Base-by-base conservation (phyloP, 2,329 filamentous ascomycete species). In the Ascochyta viciae-villosae region DNA sequence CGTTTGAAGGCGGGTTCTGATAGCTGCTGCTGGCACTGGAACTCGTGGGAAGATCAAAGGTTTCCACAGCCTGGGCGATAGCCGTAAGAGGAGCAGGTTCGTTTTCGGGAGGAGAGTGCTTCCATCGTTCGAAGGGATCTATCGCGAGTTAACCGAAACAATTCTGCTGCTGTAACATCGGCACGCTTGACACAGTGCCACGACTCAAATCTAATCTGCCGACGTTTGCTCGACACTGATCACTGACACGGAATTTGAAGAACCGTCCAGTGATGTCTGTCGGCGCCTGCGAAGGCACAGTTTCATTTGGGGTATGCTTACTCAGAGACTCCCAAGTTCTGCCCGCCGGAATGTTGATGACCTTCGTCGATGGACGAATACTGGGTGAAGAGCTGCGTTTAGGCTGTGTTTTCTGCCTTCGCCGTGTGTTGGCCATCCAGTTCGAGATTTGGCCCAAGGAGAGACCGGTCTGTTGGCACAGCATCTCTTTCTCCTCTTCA, bases 391-490 rank as follows among this genome's bases (percentile, higher is more conserved):
- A 86, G 27, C 85, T 87, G 61, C 88, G 83, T 42, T 86, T 86
- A 2, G 85, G 81, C 43, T 87, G 85, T 50, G 89, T 87, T 78
- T 96, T 96, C 66, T 90, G 88, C 60, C 92, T 85, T 53, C 92
- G 86, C 39, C 92, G 87, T 54, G 92, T 92, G 75, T 96, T 96
- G 56, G 92, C 92, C 42, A 96, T 85, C 92, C 92, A 96, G 73
- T 96, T 96, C 10, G 88, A 89, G 65, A 96, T 94, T 70, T 97
- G 93, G 13, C 84, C 89, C 67, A 91, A 87, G 73, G 87, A 92
- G 37, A 97, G 81, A 7, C 92, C 91, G 0, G 92, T 96, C 65
- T 89, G 85, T 42, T 85, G 83, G 74, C 92, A 89, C 24, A 97
- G 81, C 59, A 86, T 84, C 63, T 92, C 89, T 70, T 94, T 96